phyloP scores from a whole-genome alignment of 169 alveolate genomes.

The Plasmodium knowlesi region DNA sequence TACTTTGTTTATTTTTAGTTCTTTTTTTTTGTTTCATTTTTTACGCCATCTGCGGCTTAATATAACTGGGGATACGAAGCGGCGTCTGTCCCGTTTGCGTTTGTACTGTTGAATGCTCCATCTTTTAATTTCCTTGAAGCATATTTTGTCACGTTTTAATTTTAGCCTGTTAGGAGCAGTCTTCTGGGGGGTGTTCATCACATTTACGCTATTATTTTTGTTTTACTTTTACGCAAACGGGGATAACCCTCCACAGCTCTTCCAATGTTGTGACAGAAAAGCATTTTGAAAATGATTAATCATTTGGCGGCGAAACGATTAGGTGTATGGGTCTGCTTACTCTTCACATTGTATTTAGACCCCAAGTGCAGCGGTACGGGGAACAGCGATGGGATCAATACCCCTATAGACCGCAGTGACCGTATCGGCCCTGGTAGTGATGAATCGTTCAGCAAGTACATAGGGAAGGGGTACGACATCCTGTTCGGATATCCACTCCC shows the following conservation, averaged over 20 bases:
- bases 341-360: not conserved
- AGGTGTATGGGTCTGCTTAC: not conserved
- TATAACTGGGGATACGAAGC: not conserved
- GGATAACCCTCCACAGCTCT: not conserved
- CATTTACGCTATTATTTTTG: not conserved
- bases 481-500: slow-evolving; percentile 70
- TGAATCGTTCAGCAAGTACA: slow-evolving; percentile 46
- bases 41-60: not conserved
- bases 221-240: not conserved
- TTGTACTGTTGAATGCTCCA: not conserved
- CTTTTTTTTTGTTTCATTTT: not conserved
- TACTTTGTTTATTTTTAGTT: not conserved
- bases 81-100: not conserved
- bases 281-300: not conserved
- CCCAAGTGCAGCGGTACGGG: not conserved
- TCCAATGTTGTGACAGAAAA: not conserved
- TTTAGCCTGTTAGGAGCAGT: not conserved
- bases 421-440: not conserved
- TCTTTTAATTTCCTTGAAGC: not conserved
- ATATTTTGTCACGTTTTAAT: not conserved
- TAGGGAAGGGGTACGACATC: slow-evolving; percentile 68
- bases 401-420: not conserved
- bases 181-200: not conserved
- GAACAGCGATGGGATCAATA: not conserved
- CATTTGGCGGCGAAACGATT: not conserved